phyloP scores from a whole-genome alignment of 129 eudicot genomes.

The Escallonia rubra region DNA sequence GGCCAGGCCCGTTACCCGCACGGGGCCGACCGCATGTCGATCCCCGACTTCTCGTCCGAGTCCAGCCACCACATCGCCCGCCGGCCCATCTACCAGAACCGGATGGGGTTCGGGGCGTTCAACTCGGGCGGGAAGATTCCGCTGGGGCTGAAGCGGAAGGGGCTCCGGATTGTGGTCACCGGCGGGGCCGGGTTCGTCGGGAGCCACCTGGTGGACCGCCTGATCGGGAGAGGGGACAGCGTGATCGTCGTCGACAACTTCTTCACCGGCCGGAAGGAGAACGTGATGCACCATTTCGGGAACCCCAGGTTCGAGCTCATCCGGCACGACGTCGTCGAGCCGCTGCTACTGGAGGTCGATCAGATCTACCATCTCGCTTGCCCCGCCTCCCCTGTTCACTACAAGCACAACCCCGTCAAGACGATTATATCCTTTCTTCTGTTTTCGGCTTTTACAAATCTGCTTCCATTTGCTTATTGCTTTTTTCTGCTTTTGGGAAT shows the following conservation, averaged over 20 bases:
- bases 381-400: conserved; percentile 95
- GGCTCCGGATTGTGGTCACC: conserved; percentile 69
- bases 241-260: conserved; percentile 93
- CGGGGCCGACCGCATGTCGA: neutral
- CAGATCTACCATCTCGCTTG: conserved; percentile 98
- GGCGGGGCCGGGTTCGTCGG: conserved; percentile 99
- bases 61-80: conserved; percentile 13
- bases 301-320: conserved; percentile 84
- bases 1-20: conserved; percentile 1
- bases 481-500: neutral
- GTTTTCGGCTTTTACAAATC: neutral
- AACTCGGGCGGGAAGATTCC: conserved; percentile 68
- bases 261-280: conserved; percentile 85
- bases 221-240: conserved; percentile 74
- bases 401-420: conserved; percentile 84
- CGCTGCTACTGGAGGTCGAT: conserved; percentile 74
- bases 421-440: conserved; percentile 71
- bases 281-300: conserved; percentile 82
- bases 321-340: conserved; percentile 93
- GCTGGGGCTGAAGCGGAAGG: conserved; percentile 64
- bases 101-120: conserved; percentile 30
- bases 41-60: conserved; percentile 10
- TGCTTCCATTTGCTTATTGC: neutral
- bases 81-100: conserved; percentile 24
- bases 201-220: conserved; percentile 77